These are phyloP conservation scores for Quercus tomentella DNA, from an alignment of 331 rosid species.

Conservation along the genomic window DNA sequence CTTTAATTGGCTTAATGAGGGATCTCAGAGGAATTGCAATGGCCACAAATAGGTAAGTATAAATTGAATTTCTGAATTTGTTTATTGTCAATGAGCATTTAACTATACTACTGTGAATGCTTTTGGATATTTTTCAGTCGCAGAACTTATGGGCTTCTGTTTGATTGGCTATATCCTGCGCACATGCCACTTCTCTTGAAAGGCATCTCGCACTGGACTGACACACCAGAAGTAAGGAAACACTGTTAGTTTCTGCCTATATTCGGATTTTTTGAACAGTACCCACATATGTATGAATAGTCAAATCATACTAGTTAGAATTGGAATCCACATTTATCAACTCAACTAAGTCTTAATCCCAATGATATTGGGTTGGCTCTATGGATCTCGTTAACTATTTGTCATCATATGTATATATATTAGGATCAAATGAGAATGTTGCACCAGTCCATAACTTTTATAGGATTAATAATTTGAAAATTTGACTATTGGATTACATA, in stretches of 20 bases:
- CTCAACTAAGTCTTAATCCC: neutral
- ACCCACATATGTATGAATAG: neutral
- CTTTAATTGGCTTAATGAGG: conserved; percentile 91
- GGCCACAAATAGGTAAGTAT: conserved; percentile 87
- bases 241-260: conserved; percentile 3
- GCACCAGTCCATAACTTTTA: no score
- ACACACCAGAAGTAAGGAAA: conserved; percentile 87
- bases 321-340: neutral
- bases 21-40: conserved; percentile 98
- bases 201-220: conserved; percentile 95
- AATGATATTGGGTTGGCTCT: neutral
- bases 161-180: conserved; percentile 97
- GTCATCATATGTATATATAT: no score
- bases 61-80: conserved; percentile 14
- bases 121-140: conserved; percentile 59
- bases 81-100: conserved; percentile 1
- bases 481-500: no score
- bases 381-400: neutral
- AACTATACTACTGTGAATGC: conserved; percentile 15
- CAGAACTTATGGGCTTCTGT: conserved; percentile 85
- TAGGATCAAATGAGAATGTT: no score
- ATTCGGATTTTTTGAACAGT: neutral
- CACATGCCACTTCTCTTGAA: conserved; percentile 85
- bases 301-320: no score
- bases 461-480: no score